Conservation (phyloP, 257 asterid species). For the Nicotiana noctiflora region DNA sequence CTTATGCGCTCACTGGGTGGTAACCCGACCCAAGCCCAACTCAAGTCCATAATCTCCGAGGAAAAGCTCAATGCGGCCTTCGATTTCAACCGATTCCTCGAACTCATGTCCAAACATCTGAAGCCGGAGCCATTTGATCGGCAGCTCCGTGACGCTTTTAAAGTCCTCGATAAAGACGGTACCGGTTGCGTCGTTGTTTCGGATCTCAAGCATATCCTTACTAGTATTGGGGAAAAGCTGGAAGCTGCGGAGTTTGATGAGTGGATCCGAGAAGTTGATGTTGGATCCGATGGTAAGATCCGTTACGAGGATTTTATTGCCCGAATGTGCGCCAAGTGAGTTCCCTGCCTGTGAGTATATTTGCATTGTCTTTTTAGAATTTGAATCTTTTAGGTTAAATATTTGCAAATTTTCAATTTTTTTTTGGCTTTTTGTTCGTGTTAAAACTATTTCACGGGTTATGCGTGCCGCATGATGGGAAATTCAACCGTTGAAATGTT, state of each 20-base stretch:
- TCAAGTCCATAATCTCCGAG: conserved; percentile 41
- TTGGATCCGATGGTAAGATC: conserved; percentile 89
- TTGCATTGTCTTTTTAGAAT: background rate
- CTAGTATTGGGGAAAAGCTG: conserved; percentile 22
- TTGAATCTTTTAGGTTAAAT: too few species aligned
- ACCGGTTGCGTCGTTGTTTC: conserved; percentile 71
- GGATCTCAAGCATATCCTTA: conserved; percentile 81
- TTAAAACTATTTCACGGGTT: too few species aligned
- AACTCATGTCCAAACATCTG: conserved; percentile 76
- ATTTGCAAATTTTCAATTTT: too few species aligned
- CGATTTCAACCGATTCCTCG: conserved; percentile 58
- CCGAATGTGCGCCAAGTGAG: conserved; percentile 77
- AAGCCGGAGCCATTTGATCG: conserved; percentile 36
- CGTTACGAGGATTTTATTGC: conserved; percentile 78
- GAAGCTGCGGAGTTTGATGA: conserved; percentile 86
- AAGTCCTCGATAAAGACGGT: conserved; percentile 24
- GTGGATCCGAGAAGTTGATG: conserved; percentile 95
- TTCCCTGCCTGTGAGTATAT: conserved; percentile 5
- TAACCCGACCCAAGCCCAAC: conserved; percentile 45
- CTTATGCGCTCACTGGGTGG: conserved; percentile 89
- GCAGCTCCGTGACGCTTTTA: background rate
- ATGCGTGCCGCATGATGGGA: too few species aligned
- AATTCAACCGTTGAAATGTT: too few species aligned
- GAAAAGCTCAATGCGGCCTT: conserved; percentile 63
- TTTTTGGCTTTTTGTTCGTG: too few species aligned